phyloP scores from a whole-genome alignment of 257 asterid species.

The Solanum clarkiae region DNA sequence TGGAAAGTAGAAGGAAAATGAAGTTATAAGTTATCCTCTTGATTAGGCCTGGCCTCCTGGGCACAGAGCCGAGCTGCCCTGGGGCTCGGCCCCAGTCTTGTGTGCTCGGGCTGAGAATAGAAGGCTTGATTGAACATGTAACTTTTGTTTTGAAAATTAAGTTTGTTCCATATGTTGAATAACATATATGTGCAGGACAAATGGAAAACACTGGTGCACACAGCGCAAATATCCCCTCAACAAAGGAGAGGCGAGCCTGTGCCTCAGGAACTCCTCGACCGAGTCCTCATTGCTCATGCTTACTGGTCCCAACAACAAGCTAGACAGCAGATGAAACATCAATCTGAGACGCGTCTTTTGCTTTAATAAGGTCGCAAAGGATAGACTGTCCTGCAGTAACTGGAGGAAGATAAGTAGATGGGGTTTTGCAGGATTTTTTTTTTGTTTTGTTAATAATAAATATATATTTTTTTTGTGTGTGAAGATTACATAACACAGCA shows the following conservation, averaged over 20 bases:
- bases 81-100: neutral
- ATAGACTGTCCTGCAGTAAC: neutral
- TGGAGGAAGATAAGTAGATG: neutral
- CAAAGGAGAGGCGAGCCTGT: slow-evolving; percentile 22
- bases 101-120: neutral
- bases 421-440: neutral
- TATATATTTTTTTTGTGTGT: neutral
- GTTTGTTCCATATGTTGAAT: neutral
- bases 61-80: neutral
- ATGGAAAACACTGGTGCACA: slow-evolving; percentile 19
- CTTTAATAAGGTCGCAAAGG: neutral
- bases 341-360: slow-evolving; percentile 1
- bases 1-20: neutral
- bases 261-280: slow-evolving; percentile 13
- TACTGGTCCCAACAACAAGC: slow-evolving; percentile 15
- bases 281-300: slow-evolving; percentile 12
- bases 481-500: neutral
- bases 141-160: neutral
- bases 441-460: neutral
- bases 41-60: neutral
- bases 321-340: slow-evolving; percentile 12
- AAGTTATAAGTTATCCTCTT: neutral
- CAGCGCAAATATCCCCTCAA: slow-evolving; percentile 16
- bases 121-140: neutral
- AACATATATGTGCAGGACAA: neutral